Conservation (phyloP, 495 filamentous ascomycete species). For the Neurospora sp. region DNA sequence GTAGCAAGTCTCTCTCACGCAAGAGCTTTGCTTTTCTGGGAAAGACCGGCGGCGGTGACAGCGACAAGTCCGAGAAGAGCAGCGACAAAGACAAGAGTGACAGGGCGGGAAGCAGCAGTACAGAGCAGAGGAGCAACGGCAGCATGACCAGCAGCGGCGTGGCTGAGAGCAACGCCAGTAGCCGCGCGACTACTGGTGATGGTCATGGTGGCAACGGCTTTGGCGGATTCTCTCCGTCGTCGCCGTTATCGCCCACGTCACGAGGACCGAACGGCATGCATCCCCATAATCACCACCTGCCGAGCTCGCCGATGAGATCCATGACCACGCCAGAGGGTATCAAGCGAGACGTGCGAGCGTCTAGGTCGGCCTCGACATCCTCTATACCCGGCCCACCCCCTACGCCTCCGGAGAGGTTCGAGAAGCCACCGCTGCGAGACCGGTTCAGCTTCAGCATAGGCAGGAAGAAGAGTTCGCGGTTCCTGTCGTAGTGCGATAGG, state of each 20-base stretch:
- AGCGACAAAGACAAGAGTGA: constrained; percentile 20
- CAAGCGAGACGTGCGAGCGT: neutral
- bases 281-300: neutral
- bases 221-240: neutral
- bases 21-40: constrained; percentile 40
- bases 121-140: constrained; percentile 9
- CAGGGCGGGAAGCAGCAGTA: constrained; percentile 1
- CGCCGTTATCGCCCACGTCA: neutral
- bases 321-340: constrained; percentile 3
- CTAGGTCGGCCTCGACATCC: neutral
- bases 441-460: constrained; percentile 50
- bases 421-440: constrained; percentile 26
- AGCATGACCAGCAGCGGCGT: constrained; percentile 5
- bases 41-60: constrained; percentile 6
- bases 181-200: neutral
- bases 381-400: neutral
- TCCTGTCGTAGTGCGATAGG: constrained; percentile 22
- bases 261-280: neutral
- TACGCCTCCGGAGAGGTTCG: constrained; percentile 1
- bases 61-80: constrained; percentile 20
- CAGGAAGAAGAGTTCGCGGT: constrained; percentile 46
- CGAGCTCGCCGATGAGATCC: constrained; percentile 4
- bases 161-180: neutral
- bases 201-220: neutral
- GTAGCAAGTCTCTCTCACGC: constrained; percentile 35